A percentile compares a stretch with the other conserved stretches of the same genome.
Conservation (phyloP, 495 filamentous ascomycete genomes). For the Penicillium canescens region DNA sequence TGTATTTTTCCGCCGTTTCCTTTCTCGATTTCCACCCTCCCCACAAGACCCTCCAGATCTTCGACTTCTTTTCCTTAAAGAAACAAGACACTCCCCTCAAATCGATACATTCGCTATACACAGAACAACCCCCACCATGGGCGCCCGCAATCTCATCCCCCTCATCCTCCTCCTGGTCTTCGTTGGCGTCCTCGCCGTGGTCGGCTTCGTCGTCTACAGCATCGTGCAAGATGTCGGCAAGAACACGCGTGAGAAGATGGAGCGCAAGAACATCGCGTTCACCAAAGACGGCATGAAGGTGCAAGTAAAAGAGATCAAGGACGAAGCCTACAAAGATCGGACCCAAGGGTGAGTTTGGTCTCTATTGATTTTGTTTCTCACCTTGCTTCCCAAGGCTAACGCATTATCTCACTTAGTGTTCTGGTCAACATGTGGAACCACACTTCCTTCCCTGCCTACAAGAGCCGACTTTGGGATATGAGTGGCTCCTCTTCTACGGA, state of each 20-base stretch:
- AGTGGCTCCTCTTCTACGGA: constrained; percentile 14
- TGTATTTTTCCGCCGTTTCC: neutral
- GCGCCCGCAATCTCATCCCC: constrained; percentile 60
- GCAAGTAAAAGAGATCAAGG: constrained; percentile 69
- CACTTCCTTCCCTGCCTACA: constrained; percentile 58
- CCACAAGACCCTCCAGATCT: neutral
- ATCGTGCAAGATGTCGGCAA: constrained; percentile 67
- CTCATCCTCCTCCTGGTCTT: constrained; percentile 72
- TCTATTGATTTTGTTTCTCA: neutral
- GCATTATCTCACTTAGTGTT: constrained; percentile 34
- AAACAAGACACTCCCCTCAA: neutral
- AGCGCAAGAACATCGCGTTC: constrained; percentile 76
- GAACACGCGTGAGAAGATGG: constrained; percentile 72
- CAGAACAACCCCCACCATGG: constrained; percentile 3
- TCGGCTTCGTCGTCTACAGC: constrained; percentile 75
- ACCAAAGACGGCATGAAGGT: constrained; percentile 85
- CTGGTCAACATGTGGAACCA: constrained; percentile 81
- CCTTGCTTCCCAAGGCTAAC: constrained; percentile 1
- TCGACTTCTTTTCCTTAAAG: neutral
- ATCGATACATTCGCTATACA: neutral
- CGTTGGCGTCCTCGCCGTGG: constrained; percentile 57
- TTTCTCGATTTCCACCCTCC: neutral
- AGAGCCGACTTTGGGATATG: constrained; percentile 59
- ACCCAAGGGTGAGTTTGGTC: constrained; percentile 64
- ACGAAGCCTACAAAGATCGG: constrained; percentile 78